Evolutionary conservation across 768 basidiomycete species (phyloP), one percentile per base, ranked within the genome.

Genomic region (Daedalea quercina): DNA sequence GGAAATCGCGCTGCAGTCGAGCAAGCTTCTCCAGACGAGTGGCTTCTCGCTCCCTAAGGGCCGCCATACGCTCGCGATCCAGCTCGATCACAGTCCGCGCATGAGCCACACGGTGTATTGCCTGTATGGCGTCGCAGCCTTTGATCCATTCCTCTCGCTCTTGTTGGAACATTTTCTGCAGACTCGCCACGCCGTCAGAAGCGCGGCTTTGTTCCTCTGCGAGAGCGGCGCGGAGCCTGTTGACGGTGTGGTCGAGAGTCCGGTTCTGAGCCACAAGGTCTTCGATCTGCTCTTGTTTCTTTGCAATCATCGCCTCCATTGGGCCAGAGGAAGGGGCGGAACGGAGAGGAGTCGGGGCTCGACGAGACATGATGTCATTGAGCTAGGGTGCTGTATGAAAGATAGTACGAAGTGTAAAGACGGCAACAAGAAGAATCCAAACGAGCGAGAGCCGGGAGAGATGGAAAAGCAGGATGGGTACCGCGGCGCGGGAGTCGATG

Each of bases 261-360:
- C 80, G 80, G 60, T 79, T 85, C 56, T 81, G 75, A 57, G 84
- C 78, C 2, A 87, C 84, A 49, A 90, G 78, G 41, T 90, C 85
- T 46, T 84, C 77, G 47, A 90, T 87, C 63, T 89, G 86, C 2
- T 74, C 67, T 54, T 81, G 81, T 63, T 84, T 79, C 3, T 82
- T 76, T 23, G 80, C 73, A 56, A 80, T 79, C 60, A 86, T 72
- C 22, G 81, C 74, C 26, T 72, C 72, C 40, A 66, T 65, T 33
- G 67, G 75, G 50, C 67, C 60, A 9, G 66, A 59, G 22, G 61
- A 57, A 7, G 63, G 59, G 8, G 57, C 28, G 12, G 61, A 59
- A 9, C 57, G 49, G 17, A 64, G 26, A 8, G 59, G 46, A 17
- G 52, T 60, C 3, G 63, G 58, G 4, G 28, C 52, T n/a, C 54